phyloP scores from a whole-genome alignment of 2,329 filamentous ascomycete genomes.

The Aspergillus pseudotamarii region DNA sequence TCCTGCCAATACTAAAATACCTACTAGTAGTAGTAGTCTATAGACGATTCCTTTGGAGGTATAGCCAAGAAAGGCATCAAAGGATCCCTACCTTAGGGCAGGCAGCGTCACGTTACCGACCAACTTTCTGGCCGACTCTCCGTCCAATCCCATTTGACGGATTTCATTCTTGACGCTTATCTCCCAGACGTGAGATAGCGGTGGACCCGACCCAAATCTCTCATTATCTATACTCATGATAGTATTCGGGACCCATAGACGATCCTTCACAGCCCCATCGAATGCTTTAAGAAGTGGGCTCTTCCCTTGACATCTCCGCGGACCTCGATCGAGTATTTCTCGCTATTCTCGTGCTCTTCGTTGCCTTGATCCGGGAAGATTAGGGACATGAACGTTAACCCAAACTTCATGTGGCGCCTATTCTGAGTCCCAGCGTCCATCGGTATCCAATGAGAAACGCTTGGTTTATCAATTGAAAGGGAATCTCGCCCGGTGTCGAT shows the following conservation, averaged over 20 bases:
- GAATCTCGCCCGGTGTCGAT: constrained; percentile 4
- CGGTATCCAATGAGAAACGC: constrained; percentile 25
- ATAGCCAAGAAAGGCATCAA: not conserved
- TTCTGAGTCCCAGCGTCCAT: not conserved
- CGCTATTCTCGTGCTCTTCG: not conserved
- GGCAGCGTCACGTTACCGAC: constrained; percentile 5
- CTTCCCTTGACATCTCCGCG: constrained; percentile 12
- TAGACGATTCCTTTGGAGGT: not conserved
- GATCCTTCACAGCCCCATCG: constrained; percentile 7
- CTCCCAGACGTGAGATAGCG: not conserved
- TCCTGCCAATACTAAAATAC: not conserved
- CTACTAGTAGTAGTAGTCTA: not conserved
- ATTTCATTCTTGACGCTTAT: constrained; percentile 2
- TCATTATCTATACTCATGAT: not conserved
- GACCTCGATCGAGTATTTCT: constrained; percentile 3
- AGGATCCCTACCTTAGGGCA: not conserved
- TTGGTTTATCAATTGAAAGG: constrained; percentile 25
- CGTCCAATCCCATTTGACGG: not conserved
- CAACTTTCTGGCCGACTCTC: not conserved
- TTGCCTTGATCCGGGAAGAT: not conserved
- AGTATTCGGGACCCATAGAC: not conserved
- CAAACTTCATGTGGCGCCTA: not conserved
- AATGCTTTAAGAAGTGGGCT: constrained; percentile 8
- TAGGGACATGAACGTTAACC: not conserved
- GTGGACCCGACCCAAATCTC: not conserved